Conservation (phyloP, 805 yeast genomes). For the Yarrowia bubula region DNA sequence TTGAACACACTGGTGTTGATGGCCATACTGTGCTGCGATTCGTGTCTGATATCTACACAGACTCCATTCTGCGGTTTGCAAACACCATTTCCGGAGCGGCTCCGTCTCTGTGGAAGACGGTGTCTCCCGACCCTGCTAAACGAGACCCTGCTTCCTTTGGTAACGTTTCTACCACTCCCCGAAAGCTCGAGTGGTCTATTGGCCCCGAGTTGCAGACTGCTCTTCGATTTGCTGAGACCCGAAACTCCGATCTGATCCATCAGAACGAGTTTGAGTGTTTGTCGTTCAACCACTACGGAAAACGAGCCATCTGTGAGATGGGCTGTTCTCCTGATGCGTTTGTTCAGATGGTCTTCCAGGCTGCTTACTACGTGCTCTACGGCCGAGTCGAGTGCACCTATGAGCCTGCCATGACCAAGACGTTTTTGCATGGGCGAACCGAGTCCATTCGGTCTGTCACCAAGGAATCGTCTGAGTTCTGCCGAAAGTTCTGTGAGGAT, state of each 20-base stretch:
- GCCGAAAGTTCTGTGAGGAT: slow-evolving; percentile 77
- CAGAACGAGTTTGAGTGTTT: slow-evolving; percentile 84
- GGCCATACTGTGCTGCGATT: slow-evolving; percentile 90
- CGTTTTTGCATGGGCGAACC: slow-evolving; percentile 84
- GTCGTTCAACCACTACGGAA: slow-evolving; percentile 66
- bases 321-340: slow-evolving; percentile 93
- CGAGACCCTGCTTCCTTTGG: slow-evolving; percentile 47
- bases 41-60: slow-evolving; percentile 88
- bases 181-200: slow-evolving; percentile 85
- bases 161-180: slow-evolving; percentile 61
- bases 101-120: slow-evolving; percentile 66
- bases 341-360: slow-evolving; percentile 90
- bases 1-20: slow-evolving; percentile 89
- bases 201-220: slow-evolving; percentile 76
- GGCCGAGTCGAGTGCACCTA: slow-evolving; percentile 92
- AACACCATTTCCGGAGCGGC: slow-evolving; percentile 72
- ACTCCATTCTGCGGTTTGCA: slow-evolving; percentile 83
- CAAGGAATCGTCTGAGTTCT: slow-evolving; percentile 74
- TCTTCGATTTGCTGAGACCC: slow-evolving; percentile 84
- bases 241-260: slow-evolving; percentile 79
- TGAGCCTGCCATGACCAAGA: slow-evolving; percentile 95
- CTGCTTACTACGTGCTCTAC: slow-evolving; percentile 85
- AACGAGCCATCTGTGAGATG: slow-evolving; percentile 74
- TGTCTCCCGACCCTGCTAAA: slow-evolving; percentile 49
- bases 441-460: slow-evolving; percentile 89